Evolutionary conservation across 1,139 yeast genomes (phyloP).

Genomic region (Yamadazyma conglobata): DNA sequence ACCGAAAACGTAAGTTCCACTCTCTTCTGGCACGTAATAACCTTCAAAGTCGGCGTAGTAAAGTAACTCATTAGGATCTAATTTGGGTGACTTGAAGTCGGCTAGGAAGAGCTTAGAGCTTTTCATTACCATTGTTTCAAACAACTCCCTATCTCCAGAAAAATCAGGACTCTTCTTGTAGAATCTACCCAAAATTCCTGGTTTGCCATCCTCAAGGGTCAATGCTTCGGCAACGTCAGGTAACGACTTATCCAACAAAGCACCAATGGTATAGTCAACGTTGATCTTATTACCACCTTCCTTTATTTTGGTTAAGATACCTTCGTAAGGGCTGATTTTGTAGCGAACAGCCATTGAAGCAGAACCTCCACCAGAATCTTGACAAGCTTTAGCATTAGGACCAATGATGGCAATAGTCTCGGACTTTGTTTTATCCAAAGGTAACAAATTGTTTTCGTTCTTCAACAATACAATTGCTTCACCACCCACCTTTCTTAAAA

Average conservation of each 20-base stretch:
- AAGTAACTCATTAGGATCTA: slow-evolving; percentile 19
- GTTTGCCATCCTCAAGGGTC: slow-evolving; percentile 27
- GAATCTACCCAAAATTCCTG: slow-evolving; percentile 39
- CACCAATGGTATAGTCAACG: slow-evolving; percentile 28
- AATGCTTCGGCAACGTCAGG: slow-evolving; percentile 27
- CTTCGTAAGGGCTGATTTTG: slow-evolving; percentile 32
- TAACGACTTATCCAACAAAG: slow-evolving; percentile 25
- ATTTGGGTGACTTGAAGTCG: slow-evolving; percentile 40
- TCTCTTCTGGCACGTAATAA: slow-evolving; percentile 40
- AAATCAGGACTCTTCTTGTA: slow-evolving; percentile 35
- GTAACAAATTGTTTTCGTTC: slow-evolving; percentile 44
- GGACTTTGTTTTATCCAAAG: slow-evolving; percentile 28
- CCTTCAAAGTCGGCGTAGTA: slow-evolving; percentile 45
- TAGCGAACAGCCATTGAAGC: slow-evolving; percentile 32
- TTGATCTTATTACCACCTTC: slow-evolving; percentile 20
- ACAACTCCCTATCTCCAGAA: slow-evolving; percentile 26
- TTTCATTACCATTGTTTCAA: slow-evolving; percentile 33
- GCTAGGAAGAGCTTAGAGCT: slow-evolving; percentile 41
- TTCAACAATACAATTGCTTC: slow-evolving; percentile 53
- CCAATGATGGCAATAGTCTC: slow-evolving; percentile 35
- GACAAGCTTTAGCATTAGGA: slow-evolving; percentile 32
- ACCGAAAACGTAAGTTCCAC: slow-evolving; percentile 52
- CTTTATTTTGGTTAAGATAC: slow-evolving; percentile 23
- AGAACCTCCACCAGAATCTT: slow-evolving; percentile 38
- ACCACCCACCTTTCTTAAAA: slow-evolving; percentile 46